phyloP scores from a whole-genome alignment of 2,329 filamentous ascomycete genomes.

The Reticulascus tulasneorum region DNA sequence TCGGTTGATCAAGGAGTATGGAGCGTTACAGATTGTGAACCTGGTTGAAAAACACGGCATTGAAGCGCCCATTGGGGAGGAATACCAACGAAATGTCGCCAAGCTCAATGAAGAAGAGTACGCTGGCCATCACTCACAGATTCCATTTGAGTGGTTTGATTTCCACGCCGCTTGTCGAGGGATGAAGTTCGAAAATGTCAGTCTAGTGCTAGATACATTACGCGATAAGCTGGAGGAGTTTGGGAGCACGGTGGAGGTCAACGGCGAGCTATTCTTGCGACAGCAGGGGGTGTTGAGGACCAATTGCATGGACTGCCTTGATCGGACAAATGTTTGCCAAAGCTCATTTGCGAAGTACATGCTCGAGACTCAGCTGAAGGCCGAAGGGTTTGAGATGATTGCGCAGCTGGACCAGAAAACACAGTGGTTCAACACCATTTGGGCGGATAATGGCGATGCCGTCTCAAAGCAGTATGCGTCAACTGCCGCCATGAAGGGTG shows the following conservation, averaged over 20 bases:
- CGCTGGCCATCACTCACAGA: slow-evolving; percentile 33
- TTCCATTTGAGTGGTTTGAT: slow-evolving; percentile 93
- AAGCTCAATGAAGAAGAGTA: slow-evolving; percentile 60
- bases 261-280: slow-evolving; percentile 35
- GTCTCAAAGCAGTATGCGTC: slow-evolving; percentile 95
- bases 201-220: slow-evolving; percentile 68
- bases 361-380: slow-evolving; percentile 73
- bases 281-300: slow-evolving; percentile 83
- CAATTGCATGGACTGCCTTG: slow-evolving; percentile 98
- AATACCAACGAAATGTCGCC: slow-evolving; percentile 67
- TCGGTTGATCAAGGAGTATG: slow-evolving; percentile 65
- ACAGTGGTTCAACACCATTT: slow-evolving; percentile 91
- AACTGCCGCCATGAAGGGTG: slow-evolving; percentile 91
- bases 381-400: slow-evolving; percentile 72
- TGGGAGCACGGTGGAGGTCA: slow-evolving; percentile 62
- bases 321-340: slow-evolving; percentile 93
- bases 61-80: slow-evolving; percentile 73
- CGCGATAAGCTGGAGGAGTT: slow-evolving; percentile 63
- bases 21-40: slow-evolving; percentile 72
- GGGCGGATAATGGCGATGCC: slow-evolving; percentile 96
- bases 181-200: slow-evolving; percentile 97
- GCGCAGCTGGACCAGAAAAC: slow-evolving; percentile 74
- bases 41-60: slow-evolving; percentile 85
- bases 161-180: slow-evolving; percentile 90
- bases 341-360: slow-evolving; percentile 83